Percentiles rank a stretch among this genome's conserved stretches.
These are phyloP conservation scores for Vararia minispora DNA, from an alignment of 768 basidiomycete genomes.

Conservation along the genomic window DNA sequence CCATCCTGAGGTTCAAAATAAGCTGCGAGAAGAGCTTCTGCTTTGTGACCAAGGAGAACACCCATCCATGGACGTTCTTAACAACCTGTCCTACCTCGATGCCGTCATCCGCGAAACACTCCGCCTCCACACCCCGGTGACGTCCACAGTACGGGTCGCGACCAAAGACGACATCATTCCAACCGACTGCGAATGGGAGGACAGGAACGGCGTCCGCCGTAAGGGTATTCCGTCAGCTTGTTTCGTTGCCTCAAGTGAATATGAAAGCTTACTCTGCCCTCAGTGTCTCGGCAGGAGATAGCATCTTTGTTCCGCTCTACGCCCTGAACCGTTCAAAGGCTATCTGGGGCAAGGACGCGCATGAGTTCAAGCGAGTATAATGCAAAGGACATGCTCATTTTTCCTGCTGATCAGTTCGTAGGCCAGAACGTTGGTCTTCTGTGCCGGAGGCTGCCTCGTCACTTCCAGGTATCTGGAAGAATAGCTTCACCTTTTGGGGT, in stretches of 20 bases:
- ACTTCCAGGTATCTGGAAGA: constrained; percentile 52
- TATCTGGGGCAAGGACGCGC: constrained; percentile 55
- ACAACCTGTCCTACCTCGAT: constrained; percentile 23
- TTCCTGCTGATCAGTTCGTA: constrained; percentile 19
- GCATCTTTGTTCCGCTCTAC: constrained; percentile 38
- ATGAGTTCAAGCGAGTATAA: constrained; percentile 42
- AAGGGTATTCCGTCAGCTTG: constrained; percentile 10
- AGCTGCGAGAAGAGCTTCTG: constrained; percentile 23
- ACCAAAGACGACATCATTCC: constrained; percentile 21
- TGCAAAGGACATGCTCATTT: not conserved
- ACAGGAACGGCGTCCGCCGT: constrained; percentile 8
- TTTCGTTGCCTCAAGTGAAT: too few relatives aligned
- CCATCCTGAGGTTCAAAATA: constrained; percentile 21
- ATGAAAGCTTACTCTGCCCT: too few relatives aligned
- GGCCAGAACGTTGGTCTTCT: constrained; percentile 54
- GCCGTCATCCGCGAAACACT: constrained; percentile 21
- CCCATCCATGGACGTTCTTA: constrained; percentile 21
- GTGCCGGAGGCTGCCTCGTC: constrained; percentile 30
- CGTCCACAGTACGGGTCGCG: constrained; percentile 16
- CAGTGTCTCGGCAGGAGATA: too few relatives aligned
- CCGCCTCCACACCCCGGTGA: constrained; percentile 18
- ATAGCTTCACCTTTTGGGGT: constrained; percentile 50
- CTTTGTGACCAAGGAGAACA: constrained; percentile 14
- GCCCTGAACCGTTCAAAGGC: constrained; percentile 38
- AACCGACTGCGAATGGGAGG: constrained; percentile 13